Percentiles rank a stretch among this genome's conserved stretches.
Conservation (phyloP, 2,329 filamentous ascomycete species). For the Colletotrichum phormii region DNA sequence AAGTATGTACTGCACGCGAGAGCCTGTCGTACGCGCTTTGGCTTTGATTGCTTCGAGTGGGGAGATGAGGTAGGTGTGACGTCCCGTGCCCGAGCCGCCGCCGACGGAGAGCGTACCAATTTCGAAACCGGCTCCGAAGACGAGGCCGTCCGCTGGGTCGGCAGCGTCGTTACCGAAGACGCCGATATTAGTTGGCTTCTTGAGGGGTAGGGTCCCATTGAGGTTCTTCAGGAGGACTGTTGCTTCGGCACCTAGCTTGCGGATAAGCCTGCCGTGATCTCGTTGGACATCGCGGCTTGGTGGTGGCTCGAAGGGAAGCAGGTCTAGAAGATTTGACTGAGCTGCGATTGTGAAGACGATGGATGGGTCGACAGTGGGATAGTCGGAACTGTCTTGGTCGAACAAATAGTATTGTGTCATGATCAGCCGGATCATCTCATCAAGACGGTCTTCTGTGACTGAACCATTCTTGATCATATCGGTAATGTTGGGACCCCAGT, state of each 20-base stretch:
- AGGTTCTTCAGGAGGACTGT: slow-evolving; percentile 77
- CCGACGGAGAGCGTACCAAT: slow-evolving; percentile 74
- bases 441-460: slow-evolving; percentile 68
- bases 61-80: slow-evolving; percentile 74
- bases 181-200: slow-evolving; percentile 63
- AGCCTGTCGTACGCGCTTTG: slow-evolving; percentile 64
- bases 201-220: slow-evolving; percentile 66
- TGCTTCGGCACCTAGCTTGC: slow-evolving; percentile 62
- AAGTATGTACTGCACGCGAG: slow-evolving; percentile 63
- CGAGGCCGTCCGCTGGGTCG: slow-evolving; percentile 50
- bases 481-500: slow-evolving; percentile 67
- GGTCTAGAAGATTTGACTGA: slow-evolving; percentile 18
- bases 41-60: slow-evolving; percentile 74
- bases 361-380: slow-evolving; percentile 53
- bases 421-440: slow-evolving; percentile 75
- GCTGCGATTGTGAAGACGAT: slow-evolving; percentile 23
- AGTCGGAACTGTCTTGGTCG: slow-evolving; percentile 58
- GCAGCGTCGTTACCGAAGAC: slow-evolving; percentile 74
- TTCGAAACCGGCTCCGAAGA: slow-evolving; percentile 62
- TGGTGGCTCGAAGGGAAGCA: slow-evolving; percentile 48
- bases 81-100: slow-evolving; percentile 71
- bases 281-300: slow-evolving; percentile 66
- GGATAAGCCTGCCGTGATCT: slow-evolving; percentile 71
- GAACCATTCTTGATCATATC: slow-evolving; percentile 69
- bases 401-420: slow-evolving; percentile 71